phyloP scores from a whole-genome alignment of 805 yeast species.

The Wickerhamomyces silvicola region DNA sequence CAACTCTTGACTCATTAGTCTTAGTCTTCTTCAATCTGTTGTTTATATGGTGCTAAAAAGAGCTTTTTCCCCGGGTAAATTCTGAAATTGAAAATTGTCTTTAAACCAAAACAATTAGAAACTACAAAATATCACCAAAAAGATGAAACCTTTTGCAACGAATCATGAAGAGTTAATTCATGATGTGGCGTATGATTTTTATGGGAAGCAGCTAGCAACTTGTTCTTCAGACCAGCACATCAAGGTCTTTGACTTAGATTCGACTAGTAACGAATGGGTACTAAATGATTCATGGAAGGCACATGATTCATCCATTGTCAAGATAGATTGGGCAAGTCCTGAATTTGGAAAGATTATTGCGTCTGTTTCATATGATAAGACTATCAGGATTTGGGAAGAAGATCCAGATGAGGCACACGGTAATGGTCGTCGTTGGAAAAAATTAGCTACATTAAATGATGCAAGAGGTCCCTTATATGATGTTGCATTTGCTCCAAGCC shows the following conservation, averaged over 20 bases:
- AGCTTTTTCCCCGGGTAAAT: no score
- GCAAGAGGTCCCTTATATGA: slow-evolving; percentile 85
- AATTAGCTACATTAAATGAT: slow-evolving; percentile 73
- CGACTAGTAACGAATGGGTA: slow-evolving; percentile 67
- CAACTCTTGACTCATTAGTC: slow-evolving; percentile 1
- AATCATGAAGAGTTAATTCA: slow-evolving; percentile 93
- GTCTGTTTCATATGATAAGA: slow-evolving; percentile 84
- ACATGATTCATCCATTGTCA: slow-evolving; percentile 82
- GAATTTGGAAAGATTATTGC: slow-evolving; percentile 86
- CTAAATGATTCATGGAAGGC: slow-evolving; percentile 91
- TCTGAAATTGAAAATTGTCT: no score
- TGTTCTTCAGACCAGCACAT: slow-evolving; percentile 93
- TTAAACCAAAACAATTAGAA: background rate
- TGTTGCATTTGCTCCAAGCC: slow-evolving; percentile 83
- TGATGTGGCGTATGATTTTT: slow-evolving; percentile 86
- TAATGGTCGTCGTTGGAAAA: slow-evolving; percentile 81
- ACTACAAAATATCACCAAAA: background rate
- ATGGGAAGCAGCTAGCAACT: slow-evolving; percentile 88
- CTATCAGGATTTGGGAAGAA: slow-evolving; percentile 89
- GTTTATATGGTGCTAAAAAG: no score
- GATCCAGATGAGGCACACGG: slow-evolving; percentile 67
- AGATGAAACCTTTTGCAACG: slow-evolving; percentile 69
- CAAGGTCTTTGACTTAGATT: slow-evolving; percentile 75
- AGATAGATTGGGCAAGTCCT: slow-evolving; percentile 90
- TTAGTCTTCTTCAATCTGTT: no score